Conservation (phyloP, 768 basidiomycete genomes). For the Suillus luteus region DNA sequence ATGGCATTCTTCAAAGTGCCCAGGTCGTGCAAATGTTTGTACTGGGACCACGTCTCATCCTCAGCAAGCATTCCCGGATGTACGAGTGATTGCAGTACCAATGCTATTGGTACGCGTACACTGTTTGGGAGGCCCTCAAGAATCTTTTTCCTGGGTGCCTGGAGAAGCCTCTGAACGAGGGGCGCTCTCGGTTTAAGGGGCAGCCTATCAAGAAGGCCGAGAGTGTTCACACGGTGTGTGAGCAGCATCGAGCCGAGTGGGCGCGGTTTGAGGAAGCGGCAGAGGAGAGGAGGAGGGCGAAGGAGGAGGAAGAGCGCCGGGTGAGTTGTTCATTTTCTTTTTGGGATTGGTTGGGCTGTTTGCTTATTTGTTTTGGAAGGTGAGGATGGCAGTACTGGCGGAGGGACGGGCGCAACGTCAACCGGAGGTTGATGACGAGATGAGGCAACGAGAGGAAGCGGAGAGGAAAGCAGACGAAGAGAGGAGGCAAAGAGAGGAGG, state of each 20-base stretch:
- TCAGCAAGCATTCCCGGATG: too few species aligned
- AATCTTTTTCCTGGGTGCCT: too few species aligned
- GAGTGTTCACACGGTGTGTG: neutral
- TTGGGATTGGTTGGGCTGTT: neutral
- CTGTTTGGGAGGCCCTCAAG: too few species aligned
- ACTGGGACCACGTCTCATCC: neutral
- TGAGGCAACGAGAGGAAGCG: too few species aligned
- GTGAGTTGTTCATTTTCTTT: neutral
- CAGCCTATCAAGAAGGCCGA: too few species aligned
- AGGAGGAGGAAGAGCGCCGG: neutral
- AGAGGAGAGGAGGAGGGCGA: neutral
- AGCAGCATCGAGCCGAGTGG: neutral
- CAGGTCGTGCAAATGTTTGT: neutral
- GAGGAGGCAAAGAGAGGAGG: too few species aligned
- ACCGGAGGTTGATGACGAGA: neutral
- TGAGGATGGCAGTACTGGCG: neutral
- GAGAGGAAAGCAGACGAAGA: too few species aligned
- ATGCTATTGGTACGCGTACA: too few species aligned
- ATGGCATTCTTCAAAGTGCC: neutral
- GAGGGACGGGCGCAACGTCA: neutral
- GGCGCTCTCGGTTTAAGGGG: too few species aligned
- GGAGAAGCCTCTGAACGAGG: too few species aligned
- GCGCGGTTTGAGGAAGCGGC: neutral
- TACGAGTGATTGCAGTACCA: too few species aligned
- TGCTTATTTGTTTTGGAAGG: neutral